phyloP scores from a whole-genome alignment of 2,329 filamentous ascomycete species.

The Pochonia chlamydosporia region DNA sequence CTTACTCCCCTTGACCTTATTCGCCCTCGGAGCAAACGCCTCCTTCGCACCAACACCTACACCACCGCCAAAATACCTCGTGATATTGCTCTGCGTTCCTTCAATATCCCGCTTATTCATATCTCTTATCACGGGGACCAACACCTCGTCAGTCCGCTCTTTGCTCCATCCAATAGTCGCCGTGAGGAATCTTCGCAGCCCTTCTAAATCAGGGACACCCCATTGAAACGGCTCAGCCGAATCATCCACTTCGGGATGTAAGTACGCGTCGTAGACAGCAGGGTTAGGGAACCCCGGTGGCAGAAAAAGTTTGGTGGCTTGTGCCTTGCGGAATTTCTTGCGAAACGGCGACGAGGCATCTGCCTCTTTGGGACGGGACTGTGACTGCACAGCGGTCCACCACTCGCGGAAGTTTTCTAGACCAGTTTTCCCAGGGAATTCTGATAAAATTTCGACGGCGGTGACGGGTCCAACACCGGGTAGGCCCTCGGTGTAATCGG shows the following conservation, averaged over 20 bases:
- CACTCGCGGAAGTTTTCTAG: conserved; percentile 78
- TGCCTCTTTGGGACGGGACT: conserved; percentile 57
- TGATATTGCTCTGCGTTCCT: conserved; percentile 94
- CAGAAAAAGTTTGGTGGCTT: conserved; percentile 80
- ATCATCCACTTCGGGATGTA: conserved; percentile 78
- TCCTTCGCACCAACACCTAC: conserved; percentile 63
- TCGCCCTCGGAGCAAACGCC: conserved; percentile 63
- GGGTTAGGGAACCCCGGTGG: conserved; percentile 72
- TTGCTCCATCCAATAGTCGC: conserved; percentile 86
- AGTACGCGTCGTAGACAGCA: conserved; percentile 76
- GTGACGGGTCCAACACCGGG: conserved; percentile 90
- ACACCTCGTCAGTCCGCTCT: conserved; percentile 89
- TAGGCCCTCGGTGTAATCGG: conserved; percentile 91
- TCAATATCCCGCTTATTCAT: conserved; percentile 87
- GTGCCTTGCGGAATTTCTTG: conserved; percentile 76
- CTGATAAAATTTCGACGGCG: conserved; percentile 86
- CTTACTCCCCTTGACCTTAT: conserved; percentile 58
- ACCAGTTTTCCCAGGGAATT: conserved; percentile 61
- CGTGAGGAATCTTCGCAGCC: conserved; percentile 80
- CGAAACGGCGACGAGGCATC: conserved; percentile 62
- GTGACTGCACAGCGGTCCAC: conserved; percentile 74
- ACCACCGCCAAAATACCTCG: conserved; percentile 76
- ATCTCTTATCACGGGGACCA: conserved; percentile 90
- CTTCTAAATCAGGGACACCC: conserved; percentile 90
- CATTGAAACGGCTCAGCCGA: conserved; percentile 80